Base-by-base conservation (phyloP, 768 basidiomycete genomes). In the Termitomyces sp. region DNA sequence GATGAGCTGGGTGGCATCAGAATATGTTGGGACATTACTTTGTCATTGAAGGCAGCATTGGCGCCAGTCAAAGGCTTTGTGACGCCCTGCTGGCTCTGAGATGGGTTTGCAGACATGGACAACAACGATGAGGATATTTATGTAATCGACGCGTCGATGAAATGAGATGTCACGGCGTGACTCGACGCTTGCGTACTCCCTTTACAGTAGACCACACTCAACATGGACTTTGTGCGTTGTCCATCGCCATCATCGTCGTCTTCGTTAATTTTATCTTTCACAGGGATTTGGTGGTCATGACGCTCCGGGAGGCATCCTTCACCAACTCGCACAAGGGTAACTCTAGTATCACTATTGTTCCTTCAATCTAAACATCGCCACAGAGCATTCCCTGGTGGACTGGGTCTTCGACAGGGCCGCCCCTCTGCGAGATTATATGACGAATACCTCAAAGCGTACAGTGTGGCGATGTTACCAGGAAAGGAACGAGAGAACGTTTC, bases 371-470 rank as follows among this genome's bases (percentile, higher is more conserved):
- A 59, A 61, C 63, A 50, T 58, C 42, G 50, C 57, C 62, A 53
- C 56, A 87, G 85, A 59, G 82, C 79, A 28, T 75, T 87, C 44
- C 77, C 79, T 41, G 78, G 73, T 38, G 78, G 77, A 14, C 79
- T 77, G 61, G 78, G 74, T 28, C 75, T 73, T 62, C 71, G 69
- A 40, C 62, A 75, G 46, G 77, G 79, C 15, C 75, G 80, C 8
- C 62, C 82, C n/a, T 80, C 84, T 56, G 80, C 91, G 14, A 80
- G 86, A 60, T 78, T 90, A 0, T 98, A 92, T 66, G 89, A 95
- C 65, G 91, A 96, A 64, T 94, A 96, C 73, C 79, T 94, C 63
- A 94, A 90, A 67, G 97, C 95, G 1, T 96, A 95, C 68, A 95
- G 93, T 62, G 90, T 95, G 52, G 94, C 93, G 19, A 94, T 98